Conservation (phyloP, 345 rosid genomes). For the Leavenworthia alabamica region DNA sequence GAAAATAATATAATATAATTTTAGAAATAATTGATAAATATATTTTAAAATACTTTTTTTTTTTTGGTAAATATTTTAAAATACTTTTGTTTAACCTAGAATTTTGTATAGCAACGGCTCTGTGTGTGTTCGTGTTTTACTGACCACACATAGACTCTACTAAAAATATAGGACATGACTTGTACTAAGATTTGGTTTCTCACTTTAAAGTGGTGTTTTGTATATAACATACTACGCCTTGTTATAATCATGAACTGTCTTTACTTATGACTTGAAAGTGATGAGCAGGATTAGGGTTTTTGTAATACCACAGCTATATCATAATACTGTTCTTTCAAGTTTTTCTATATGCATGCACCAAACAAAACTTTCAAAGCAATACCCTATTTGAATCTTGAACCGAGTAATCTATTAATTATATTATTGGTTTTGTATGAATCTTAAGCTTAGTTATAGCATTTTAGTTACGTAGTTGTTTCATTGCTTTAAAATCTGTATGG, state of each 20-base stretch:
- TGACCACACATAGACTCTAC: background rate
- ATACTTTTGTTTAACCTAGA: too few species aligned
- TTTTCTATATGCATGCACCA: background rate
- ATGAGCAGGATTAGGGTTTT: background rate
- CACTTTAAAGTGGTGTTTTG: slow-evolving; percentile 12
- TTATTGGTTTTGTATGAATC: background rate
- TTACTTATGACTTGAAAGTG: background rate
- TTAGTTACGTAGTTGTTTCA: background rate
- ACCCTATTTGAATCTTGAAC: background rate
- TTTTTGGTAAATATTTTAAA: too few species aligned
- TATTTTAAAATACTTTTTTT: too few species aligned
- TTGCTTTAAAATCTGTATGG: background rate
- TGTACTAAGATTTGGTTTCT: slow-evolving; percentile 6
- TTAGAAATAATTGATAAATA: too few species aligned
- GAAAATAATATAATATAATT: too few species aligned
- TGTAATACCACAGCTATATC: slow-evolving; percentile 6
- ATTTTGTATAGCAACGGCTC: too few species aligned
- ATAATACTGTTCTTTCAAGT: background rate
- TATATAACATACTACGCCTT: too few species aligned
- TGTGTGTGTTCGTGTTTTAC: background rate
- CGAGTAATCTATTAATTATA: background rate
- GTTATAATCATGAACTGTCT: too few species aligned
- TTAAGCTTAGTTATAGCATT: background rate
- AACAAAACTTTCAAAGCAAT: background rate
- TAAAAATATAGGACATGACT: background rate